Evolutionary conservation across 176 grass and related monocot species (phyloP).

Genomic region (Carex parvula): DNA sequence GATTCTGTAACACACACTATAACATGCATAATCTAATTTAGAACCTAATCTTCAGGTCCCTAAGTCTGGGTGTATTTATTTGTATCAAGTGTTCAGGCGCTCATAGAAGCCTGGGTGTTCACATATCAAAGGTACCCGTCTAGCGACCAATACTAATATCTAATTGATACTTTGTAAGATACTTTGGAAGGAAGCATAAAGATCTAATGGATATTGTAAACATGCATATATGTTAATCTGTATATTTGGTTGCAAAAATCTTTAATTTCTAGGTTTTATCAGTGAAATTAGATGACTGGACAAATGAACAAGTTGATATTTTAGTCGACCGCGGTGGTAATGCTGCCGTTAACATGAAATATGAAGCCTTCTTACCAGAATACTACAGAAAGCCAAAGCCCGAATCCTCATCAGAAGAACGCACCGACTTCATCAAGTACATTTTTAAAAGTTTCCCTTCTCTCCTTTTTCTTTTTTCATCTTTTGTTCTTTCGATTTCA

Average conservation of each 20-base stretch:
- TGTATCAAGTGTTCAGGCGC: constrained; percentile 98
- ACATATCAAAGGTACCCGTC: constrained; percentile 78
- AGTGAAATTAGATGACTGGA: constrained; percentile 91
- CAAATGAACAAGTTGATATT: constrained; percentile 77
- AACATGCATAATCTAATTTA: not conserved
- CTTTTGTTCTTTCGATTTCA: not conserved
- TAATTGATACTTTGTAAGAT: not conserved
- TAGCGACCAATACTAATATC: not conserved
- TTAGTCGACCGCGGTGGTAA: constrained; percentile 69
- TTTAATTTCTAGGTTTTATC: constrained; percentile 62
- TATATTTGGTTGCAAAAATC: constrained; percentile 11
- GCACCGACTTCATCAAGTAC: constrained; percentile 73
- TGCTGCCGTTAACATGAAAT: constrained; percentile 63
- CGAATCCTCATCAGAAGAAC: constrained; percentile 71
- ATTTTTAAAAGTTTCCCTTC: not conserved
- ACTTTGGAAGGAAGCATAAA: not conserved
- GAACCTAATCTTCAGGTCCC: constrained; percentile 46
- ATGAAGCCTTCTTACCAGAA: constrained; percentile 75
- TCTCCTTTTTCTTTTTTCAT: not conserved
- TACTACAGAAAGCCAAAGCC: constrained; percentile 57
- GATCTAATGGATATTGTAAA: not conserved
- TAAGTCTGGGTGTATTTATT: constrained; percentile 86
- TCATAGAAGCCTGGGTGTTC: constrained; percentile 90
- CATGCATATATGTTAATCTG: constrained; percentile 9
- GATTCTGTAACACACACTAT: not conserved